Percentiles rank a stretch among this genome's conserved stretches.
phyloP scores from a whole-genome alignment of 2,329 filamentous ascomycete genomes.

The Claviceps maximensis region DNA sequence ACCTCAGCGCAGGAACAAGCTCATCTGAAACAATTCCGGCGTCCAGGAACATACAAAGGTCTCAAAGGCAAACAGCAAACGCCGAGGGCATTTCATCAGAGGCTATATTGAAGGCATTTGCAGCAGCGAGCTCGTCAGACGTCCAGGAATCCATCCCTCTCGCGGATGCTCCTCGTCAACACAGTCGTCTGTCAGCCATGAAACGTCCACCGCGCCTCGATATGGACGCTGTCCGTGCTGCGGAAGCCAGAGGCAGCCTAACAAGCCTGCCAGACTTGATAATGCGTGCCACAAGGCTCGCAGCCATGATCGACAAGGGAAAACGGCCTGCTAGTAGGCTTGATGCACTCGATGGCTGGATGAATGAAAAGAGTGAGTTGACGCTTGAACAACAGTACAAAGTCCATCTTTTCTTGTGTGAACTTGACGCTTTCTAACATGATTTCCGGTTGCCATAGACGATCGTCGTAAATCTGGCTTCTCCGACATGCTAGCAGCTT shows the following conservation, averaged over 20 bases:
- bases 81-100: conserved; percentile 24
- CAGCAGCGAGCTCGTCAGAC: conserved; percentile 33
- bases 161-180: conserved; percentile 16
- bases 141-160: conserved; percentile 20
- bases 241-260: conserved; percentile 74
- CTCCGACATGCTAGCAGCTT: conserved; percentile 53
- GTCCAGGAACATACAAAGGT: conserved; percentile 8
- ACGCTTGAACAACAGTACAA: conserved; percentile 3
- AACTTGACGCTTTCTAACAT: not conserved
- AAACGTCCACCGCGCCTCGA: conserved; percentile 61
- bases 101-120: conserved; percentile 36
- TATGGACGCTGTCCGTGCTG: conserved; percentile 67
- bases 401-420: not conserved
- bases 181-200: conserved; percentile 39
- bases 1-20: conserved; percentile 31
- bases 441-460: conserved; percentile 13
- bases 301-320: conserved; percentile 77
- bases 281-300: conserved; percentile 70
- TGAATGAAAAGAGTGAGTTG: conserved; percentile 28
- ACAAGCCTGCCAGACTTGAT: conserved; percentile 91
- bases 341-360: conserved; percentile 38
- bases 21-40: conserved; percentile 30
- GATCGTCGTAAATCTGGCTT: conserved; percentile 39
- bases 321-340: conserved; percentile 48
- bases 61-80: conserved; percentile 8